Conservation (phyloP, 208 protist genomes). For the Giardia muris region DNA sequence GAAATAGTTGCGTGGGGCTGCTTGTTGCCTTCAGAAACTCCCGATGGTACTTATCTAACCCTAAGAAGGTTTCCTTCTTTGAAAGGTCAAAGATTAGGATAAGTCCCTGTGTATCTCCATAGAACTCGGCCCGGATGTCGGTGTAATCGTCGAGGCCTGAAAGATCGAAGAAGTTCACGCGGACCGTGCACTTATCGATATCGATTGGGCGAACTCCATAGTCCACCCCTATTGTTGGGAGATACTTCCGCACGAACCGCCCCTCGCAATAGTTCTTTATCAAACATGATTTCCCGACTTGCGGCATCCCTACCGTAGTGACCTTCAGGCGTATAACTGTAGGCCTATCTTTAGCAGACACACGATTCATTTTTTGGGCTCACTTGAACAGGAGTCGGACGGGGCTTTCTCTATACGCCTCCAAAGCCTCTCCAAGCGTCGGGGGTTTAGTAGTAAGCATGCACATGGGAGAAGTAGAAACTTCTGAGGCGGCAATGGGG, state of each 20-base stretch:
- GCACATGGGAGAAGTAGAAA: no score
- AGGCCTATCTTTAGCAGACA: not conserved
- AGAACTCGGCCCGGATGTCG: slow-evolving; percentile 82
- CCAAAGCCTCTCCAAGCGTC: no score
- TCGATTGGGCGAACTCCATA: slow-evolving; percentile 72
- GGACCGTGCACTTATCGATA: slow-evolving; percentile 43
- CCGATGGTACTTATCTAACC: not conserved
- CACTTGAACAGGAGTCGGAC: no score
- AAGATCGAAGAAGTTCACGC: slow-evolving; percentile 82
- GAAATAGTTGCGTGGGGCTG: not conserved
- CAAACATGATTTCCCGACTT: slow-evolving; percentile 73
- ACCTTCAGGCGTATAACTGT: slow-evolving; percentile 51
- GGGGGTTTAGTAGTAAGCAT: no score
- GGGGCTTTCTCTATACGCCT: no score
- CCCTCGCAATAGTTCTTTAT: slow-evolving; percentile 83
- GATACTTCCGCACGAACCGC: slow-evolving; percentile 72
- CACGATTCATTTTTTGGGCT: no score
- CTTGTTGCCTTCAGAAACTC: not conserved
- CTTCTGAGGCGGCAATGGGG: no score
- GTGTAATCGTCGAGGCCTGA: slow-evolving; percentile 63
- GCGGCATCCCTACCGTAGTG: slow-evolving; percentile 60
- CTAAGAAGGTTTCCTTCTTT: not conserved
- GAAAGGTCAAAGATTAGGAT: slow-evolving; percentile 28
- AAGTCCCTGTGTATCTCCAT: slow-evolving; percentile 68
- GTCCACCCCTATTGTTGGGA: slow-evolving; percentile 83